Evolutionary conservation across 805 yeast species (phyloP), one percentile per base, ranked within the genome.

Genomic region (Saturnispora sekii): DNA sequence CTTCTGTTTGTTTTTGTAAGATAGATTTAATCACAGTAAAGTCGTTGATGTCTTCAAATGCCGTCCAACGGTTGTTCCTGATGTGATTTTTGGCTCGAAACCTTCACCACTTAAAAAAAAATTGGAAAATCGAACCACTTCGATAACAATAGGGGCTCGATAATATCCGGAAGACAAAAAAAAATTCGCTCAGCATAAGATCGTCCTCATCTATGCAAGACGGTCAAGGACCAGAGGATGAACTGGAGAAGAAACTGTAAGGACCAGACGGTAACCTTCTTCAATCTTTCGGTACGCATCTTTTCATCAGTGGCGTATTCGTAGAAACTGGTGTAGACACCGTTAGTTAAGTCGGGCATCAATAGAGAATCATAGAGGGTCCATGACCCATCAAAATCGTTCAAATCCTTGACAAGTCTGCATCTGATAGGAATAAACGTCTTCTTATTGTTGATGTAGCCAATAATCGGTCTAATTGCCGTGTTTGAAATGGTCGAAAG

Each of bases 301-400:
- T 85, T 84, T 52, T 93, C 97, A 61, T 93, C 94, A 10, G 82
- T 82, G 16, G 87, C 95, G 56, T 89, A 89, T 37, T 80, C 74
- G 2, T 81, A 96, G 64, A 93, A 87, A 14, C 93, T 88, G 52
- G 87, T 88, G 62, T 90, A 90, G 5, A 90, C 93, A 53, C 86
- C 94, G 29, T 80, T 80, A 28, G 93, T 82, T 41, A 93, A 70
- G 58, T 90, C 97, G 58, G 84, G 93, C 95, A 90, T 87, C 48
- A 93, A 68, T 43, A 82, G 69, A 26, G 93, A 82, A 60, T 93
- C 98, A 62, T 88, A 93, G 3, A 87, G 71, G 1, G 98, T 90
- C 98, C 98, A 93, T 7, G 95, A 77, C 0, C 98, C 98, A 55
- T 85, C 88, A 60, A 93, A 93, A 57, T 93, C 98, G 26, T 70